Base-by-base conservation (phyloP, 192 early-diverging fungal species). In the Podila epicladia region DNA sequence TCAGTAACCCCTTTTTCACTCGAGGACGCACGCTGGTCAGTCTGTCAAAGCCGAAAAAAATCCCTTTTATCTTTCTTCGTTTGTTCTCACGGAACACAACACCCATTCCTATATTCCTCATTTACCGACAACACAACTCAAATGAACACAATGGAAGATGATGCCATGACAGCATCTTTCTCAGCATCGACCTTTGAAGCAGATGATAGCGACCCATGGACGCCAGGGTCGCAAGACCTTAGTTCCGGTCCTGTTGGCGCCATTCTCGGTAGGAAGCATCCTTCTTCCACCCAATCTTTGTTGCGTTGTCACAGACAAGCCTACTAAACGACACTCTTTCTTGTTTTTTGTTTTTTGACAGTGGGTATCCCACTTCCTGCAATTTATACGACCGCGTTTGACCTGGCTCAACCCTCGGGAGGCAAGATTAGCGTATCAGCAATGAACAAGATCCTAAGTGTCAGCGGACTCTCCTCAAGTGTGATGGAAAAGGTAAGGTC, bases 311-410 rank as follows among this genome's bases (percentile, higher is more conserved):
- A 4, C 15, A 15, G 41, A 45, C 15, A 45, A 17, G 41, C 13
- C 15, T 4, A 4, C 41, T 45, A 45, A 45, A 15, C 2, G 41
- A 17, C 1, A 9, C 1, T 15, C 41, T 15, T 15, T 50, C 7
- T 15, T 45, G 7, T 53, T 1, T n/a, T 8, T 22, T 24, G 13
- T 32, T 50, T 3, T 33, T 33, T 33, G 33, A 0, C 35, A 79
- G 76, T 66, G 13, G 69, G 76, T 19, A 68, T 72, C 49, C 22
- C 26, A 12, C 66, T 90, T 15, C 87, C 88, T 2, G 72, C 82
- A 22, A 82, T 87, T 7, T 89, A 88, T 60, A 64, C 75, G 28
- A 78, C 76, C 9, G 86, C 87, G 5, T 89, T 87, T 55, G 69
- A 75, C 32, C 58, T 73, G 48, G 84, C 85, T 1, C 64, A 73